Evolutionary conservation across 2,329 filamentous ascomycete species (phyloP).

Genomic region (Juglanconis oblonga): DNA sequence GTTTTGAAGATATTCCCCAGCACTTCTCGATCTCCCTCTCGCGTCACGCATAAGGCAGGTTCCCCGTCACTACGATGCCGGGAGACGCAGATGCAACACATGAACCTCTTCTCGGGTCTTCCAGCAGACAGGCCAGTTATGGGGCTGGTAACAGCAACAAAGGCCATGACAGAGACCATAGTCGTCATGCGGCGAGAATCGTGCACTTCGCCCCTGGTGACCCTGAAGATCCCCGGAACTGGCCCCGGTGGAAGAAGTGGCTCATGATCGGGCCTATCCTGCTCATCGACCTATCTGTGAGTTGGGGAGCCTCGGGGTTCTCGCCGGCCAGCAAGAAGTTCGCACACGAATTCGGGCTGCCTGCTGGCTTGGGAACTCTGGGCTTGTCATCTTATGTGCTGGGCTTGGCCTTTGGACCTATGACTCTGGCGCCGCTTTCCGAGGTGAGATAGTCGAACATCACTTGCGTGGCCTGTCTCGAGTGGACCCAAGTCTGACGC

Average conservation of each 20-base stretch:
- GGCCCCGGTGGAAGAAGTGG: slow-evolving; percentile 33
- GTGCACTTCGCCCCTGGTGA: slow-evolving; percentile 21
- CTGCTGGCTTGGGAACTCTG: slow-evolving; percentile 38
- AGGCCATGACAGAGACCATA: not conserved
- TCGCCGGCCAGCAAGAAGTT: slow-evolving; percentile 41
- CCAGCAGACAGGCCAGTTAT: not conserved
- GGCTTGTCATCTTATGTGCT: slow-evolving; percentile 45
- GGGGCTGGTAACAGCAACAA: not conserved
- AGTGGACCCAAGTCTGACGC: not conserved
- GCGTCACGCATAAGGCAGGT: not conserved
- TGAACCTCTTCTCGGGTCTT: slow-evolving; percentile 6
- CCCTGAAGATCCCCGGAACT: slow-evolving; percentile 29
- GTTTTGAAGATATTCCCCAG: not conserved
- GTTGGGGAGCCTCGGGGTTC: slow-evolving; percentile 46
- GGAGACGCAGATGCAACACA: not conserved
- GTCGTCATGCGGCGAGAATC: not conserved
- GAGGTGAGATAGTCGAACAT: not conserved
- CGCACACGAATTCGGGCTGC: slow-evolving; percentile 36
- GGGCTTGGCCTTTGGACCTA: slow-evolving; percentile 38
- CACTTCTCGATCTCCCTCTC: not conserved
- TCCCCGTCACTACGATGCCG: not conserved
- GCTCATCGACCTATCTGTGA: slow-evolving; percentile 30
- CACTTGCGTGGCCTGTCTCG: not conserved
- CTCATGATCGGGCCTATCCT: slow-evolving; percentile 28
- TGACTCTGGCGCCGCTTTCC: slow-evolving; percentile 30